Percentiles rank a stretch among this genome's conserved stretches.
Evolutionary conservation across 371 early-diverging fungal species (phyloP).

Genomic region (Actinomucor elegans): DNA sequence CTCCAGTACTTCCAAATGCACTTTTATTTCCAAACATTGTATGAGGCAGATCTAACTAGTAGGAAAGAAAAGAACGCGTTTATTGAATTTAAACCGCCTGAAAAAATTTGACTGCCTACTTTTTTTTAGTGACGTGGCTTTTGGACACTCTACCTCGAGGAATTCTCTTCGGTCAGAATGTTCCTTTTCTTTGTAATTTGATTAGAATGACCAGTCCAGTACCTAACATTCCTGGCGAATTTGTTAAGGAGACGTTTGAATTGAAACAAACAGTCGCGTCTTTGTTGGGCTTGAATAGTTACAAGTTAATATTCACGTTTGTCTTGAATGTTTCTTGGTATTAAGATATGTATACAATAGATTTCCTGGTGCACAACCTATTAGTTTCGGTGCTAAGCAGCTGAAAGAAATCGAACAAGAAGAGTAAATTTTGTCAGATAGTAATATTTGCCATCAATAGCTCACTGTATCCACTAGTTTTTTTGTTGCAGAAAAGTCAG

Average conservation of each 20-base stretch:
- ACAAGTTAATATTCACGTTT: constrained; percentile 39
- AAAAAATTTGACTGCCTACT: no score
- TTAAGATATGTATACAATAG: constrained; percentile 17
- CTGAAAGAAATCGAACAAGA: constrained; percentile 73
- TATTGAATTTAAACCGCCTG: no score
- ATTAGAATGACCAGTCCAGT: constrained; percentile 30
- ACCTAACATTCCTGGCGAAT: constrained; percentile 50
- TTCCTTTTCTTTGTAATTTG: constrained; percentile 5
- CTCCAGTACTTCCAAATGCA: constrained; percentile 40
- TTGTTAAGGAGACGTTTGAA: constrained; percentile 28
- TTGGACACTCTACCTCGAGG: neutral
- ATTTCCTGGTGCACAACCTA: constrained; percentile 96
- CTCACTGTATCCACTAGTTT: constrained; percentile 52
- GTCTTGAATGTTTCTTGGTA: no score
- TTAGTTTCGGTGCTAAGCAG: constrained; percentile 77
- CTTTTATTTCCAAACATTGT: constrained; percentile 47
- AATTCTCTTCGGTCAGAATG: neutral
- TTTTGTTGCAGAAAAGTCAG: constrained; percentile 97
- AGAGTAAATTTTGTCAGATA: constrained; percentile 63
- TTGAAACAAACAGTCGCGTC: constrained; percentile 39
- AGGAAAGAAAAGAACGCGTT: constrained; percentile 8
- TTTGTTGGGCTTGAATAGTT: constrained; percentile 34
- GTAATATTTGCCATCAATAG: neutral
- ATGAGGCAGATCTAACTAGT: neutral
- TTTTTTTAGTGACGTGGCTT: constrained; percentile 2